Percentiles rank a stretch among this genome's conserved stretches.
These are phyloP conservation scores for Salvia rosmarinus DNA, from an alignment of 257 asterid species.

Conservation along the genomic window DNA sequence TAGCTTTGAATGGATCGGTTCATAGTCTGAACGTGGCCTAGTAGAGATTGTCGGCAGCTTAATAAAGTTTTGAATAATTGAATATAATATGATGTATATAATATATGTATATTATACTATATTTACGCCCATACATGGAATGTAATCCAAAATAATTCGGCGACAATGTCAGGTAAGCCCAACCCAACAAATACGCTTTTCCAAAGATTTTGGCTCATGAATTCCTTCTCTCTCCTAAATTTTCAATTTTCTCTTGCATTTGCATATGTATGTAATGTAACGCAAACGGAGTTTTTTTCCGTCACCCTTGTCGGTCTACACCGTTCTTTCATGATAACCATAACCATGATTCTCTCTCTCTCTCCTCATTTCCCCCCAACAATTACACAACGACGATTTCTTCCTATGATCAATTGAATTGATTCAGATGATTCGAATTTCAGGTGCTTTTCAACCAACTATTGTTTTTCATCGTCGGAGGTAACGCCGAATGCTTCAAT, in stretches of 20 bases:
- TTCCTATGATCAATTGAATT: background rate
- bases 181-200: constrained; percentile 24
- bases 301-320: background rate
- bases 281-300: background rate
- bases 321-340: background rate
- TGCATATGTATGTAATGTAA: background rate
- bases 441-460: background rate
- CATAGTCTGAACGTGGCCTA: too few relatives aligned
- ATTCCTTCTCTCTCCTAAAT: background rate
- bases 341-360: background rate
- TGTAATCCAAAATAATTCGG: background rate
- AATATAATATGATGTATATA: too few relatives aligned
- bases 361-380: background rate
- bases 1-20: background rate
- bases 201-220: background rate
- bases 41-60: too few relatives aligned
- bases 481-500: constrained; percentile 4
- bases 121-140: background rate
- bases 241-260: background rate
- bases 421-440: background rate
- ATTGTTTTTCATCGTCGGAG: background rate
- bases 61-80: background rate
- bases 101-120: background rate
- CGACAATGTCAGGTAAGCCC: constrained; percentile 29
- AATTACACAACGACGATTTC: constrained; percentile 1